Base-by-base conservation (phyloP, 164 flowering plant species). In the Nymphaea thermarum region DNA sequence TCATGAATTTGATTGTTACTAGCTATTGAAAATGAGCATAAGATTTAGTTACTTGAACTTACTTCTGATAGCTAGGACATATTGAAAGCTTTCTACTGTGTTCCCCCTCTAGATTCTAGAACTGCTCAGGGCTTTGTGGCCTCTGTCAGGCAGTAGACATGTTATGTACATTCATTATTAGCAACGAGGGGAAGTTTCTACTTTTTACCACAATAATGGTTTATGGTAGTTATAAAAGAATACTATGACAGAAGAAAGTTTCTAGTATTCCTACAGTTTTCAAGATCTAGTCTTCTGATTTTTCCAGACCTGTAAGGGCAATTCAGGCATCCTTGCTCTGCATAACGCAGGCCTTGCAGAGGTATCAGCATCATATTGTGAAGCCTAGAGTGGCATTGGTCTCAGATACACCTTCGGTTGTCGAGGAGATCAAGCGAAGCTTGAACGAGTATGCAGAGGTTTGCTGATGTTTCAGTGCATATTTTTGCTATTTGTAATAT, bases 371-470 rank as follows among this genome's bases (percentile, higher is more conserved):
- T 16, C 66, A 66, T 44, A 43, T 45, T 59, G 71, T 76, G 51
- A 84, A 69, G 66, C 96, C 99, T 41, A 77, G 81, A 64, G 82
- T 90, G 45, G 96, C 82, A 61, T 62, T 94, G 70, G 87, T 94
- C 45, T 90, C 97, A 36, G 99, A 94, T 76, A 88, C 92, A 44
- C 99, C 99, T 14, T 82, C 95, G 63, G 44, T 85, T 43, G 74
- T 91, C 6, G 73, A 75, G 66, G 80, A 77, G 53, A 82, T 87
- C 42, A 68, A 73, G 10, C 85, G 85, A 60, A 70, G 70, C 44
- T 18, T 91, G 60, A 72, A 71, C 72, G 85, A 87, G 61, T 84
- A 91, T 79, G 93, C 95, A 6, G 93, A 91, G 91, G 99, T 91
- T 62, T 17, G 64, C 7, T 10, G 64, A 15, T 51, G 57, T 15